Conservation (phyloP, 1,284 basidiomycete genomes). For the Malassezia yamatoensis region DNA sequence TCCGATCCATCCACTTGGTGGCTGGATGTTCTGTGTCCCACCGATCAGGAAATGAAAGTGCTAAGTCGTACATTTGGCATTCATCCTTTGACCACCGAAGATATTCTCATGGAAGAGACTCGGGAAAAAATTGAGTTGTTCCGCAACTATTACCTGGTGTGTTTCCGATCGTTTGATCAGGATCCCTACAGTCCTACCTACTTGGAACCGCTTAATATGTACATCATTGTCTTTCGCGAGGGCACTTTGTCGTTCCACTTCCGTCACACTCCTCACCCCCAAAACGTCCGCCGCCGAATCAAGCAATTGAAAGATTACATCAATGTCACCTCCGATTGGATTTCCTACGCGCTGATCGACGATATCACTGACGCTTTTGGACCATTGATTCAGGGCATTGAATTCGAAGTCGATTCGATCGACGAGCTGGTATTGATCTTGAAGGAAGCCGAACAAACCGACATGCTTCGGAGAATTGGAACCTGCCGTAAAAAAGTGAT, state of each 20-base stretch:
- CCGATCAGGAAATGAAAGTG: conserved; percentile 96
- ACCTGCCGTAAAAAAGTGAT: conserved; percentile 99
- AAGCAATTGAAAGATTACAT: conserved; percentile 99
- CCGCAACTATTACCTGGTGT: conserved; percentile 96
- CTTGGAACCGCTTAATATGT: conserved; percentile 98
- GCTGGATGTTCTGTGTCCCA: conserved; percentile 87
- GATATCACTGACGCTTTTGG: conserved; percentile 99
- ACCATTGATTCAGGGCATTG: conserved; percentile 93
- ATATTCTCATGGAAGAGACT: conserved; percentile 98
- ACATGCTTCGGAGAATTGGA: conserved; percentile 72
- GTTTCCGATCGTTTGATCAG: conserved; percentile 98
- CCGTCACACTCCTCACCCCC: conserved; percentile 88
- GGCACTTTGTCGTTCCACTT: conserved; percentile 98
- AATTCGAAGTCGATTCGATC: conserved; percentile 98
- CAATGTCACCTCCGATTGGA: conserved; percentile 97
- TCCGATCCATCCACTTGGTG: conserved; percentile 83
- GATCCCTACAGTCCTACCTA: conserved; percentile 95
- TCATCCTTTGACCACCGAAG: conserved; percentile 95
- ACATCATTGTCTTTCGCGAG: conserved; percentile 96
- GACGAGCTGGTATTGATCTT: conserved; percentile 94
- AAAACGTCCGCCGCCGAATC: conserved; percentile 92
- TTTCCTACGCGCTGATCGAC: conserved; percentile 97
- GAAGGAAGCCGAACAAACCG: conserved; percentile 71
- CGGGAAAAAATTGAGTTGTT: conserved; percentile 99
- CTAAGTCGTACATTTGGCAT: conserved; percentile 71